phyloP scores from a whole-genome alignment of 345 rosid genomes.

The Reutealis trisperma region DNA sequence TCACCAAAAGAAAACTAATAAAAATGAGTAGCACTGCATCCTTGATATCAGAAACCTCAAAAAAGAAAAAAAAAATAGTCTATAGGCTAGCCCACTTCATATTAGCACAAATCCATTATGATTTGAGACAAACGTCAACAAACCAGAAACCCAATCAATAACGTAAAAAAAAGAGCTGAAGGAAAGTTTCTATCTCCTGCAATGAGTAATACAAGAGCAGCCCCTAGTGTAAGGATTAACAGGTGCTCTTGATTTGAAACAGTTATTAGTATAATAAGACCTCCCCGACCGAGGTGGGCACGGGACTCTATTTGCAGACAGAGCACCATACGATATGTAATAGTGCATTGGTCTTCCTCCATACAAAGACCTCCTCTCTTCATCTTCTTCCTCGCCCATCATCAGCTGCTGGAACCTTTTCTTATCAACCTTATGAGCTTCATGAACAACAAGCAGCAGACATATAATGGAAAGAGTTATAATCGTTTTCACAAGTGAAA shows the following conservation, averaged over 20 bases:
- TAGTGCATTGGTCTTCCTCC: constrained; percentile 8
- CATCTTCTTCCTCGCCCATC: constrained; percentile 15
- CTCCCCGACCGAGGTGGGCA: constrained; percentile 35
- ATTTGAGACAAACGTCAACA: background rate
- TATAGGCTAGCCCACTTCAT: too few species aligned
- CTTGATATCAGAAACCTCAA: too few species aligned
- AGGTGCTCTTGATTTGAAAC: constrained; percentile 17
- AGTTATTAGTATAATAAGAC: constrained; percentile 31
- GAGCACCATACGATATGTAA: constrained; percentile 31
- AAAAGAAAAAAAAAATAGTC: too few species aligned
- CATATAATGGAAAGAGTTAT: constrained; percentile 2
- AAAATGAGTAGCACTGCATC: too few species aligned
- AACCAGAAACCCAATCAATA: background rate
- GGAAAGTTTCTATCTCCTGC: constrained; percentile 15
- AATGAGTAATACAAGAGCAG: constrained; percentile 29
- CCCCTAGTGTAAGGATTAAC: constrained; percentile 31
- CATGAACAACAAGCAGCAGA: constrained; percentile 8
- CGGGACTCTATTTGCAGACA: constrained; percentile 28
- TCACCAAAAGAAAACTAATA: too few species aligned
- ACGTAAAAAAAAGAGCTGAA: background rate
- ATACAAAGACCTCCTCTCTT: constrained; percentile 14
- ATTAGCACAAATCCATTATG: too few species aligned
- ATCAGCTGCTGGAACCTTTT: background rate
- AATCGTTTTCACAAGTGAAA: constrained; percentile 2
- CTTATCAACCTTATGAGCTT: constrained; percentile 13